phyloP scores from a whole-genome alignment of 2,329 filamentous ascomycete genomes.

The Sporothrix humicola region DNA sequence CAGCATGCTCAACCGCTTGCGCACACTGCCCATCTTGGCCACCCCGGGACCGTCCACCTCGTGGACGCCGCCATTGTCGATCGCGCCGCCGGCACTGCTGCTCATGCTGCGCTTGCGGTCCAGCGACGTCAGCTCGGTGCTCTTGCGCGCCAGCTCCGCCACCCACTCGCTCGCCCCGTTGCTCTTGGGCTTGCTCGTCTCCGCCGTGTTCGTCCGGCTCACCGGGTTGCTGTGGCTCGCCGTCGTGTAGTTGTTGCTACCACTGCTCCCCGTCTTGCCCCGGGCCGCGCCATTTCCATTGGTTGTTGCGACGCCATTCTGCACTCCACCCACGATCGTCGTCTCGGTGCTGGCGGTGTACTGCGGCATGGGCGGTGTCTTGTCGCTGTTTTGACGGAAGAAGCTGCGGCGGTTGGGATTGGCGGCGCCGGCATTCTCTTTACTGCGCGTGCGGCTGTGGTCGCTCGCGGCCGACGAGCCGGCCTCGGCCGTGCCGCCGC shows the following conservation, averaged over 20 bases:
- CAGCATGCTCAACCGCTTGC: slow-evolving; percentile 79
- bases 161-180: slow-evolving; percentile 43
- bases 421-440: slow-evolving; percentile 40
- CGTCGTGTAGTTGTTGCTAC: slow-evolving; percentile 38
- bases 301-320: neutral
- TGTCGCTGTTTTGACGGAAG: slow-evolving; percentile 46
- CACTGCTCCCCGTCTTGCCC: slow-evolving; percentile 26
- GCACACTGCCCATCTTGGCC: slow-evolving; percentile 66
- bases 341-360: slow-evolving; percentile 12
- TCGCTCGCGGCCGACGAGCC: slow-evolving; percentile 41
- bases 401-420: slow-evolving; percentile 50
- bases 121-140: slow-evolving; percentile 39
- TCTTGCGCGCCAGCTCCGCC: slow-evolving; percentile 42
- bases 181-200: slow-evolving; percentile 26
- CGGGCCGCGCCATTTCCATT: slow-evolving; percentile 27
- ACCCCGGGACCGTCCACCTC: slow-evolving; percentile 41
- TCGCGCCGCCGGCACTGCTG: slow-evolving; percentile 27
- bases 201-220: neutral
- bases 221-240: slow-evolving; percentile 14
- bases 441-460: slow-evolving; percentile 40
- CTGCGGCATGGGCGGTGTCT: slow-evolving; percentile 27
- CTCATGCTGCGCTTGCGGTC: slow-evolving; percentile 40
- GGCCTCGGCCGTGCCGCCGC: slow-evolving; percentile 39
- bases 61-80: slow-evolving; percentile 31
- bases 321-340: slow-evolving; percentile 4